Conservation (phyloP, 441 rosid genomes). For the Raphanus hybrid region DNA sequence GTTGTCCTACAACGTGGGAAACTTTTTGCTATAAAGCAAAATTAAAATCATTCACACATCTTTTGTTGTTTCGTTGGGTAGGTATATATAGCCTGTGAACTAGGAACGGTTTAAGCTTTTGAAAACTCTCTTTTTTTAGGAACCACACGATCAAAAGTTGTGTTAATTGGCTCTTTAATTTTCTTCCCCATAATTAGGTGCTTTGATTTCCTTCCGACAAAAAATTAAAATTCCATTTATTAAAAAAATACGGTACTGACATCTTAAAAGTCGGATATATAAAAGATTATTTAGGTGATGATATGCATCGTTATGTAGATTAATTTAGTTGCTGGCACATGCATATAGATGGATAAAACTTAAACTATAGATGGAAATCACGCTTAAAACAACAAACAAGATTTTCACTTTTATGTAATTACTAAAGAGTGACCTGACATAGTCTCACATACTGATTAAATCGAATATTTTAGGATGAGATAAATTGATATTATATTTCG, state of each 20-base stretch:
- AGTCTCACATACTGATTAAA: slow-evolving; percentile 19
- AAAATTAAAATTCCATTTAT: background rate
- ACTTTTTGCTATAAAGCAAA: slow-evolving; percentile 24
- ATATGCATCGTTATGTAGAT: too few relatives aligned
- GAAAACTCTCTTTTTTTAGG: slow-evolving; percentile 22
- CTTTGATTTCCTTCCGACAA: slow-evolving; percentile 21
- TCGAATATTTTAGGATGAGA: slow-evolving; percentile 26
- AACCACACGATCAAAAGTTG: slow-evolving; percentile 37
- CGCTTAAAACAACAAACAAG: background rate
- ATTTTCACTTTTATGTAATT: background rate
- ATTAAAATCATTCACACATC: slow-evolving; percentile 24
- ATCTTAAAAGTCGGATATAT: too few relatives aligned
- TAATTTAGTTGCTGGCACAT: too few relatives aligned
- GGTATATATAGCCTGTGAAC: slow-evolving; percentile 33
- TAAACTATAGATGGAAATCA: background rate
- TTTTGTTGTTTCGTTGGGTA: slow-evolving; percentile 41
- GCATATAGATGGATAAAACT: background rate
- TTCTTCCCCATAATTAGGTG: slow-evolving; percentile 37
- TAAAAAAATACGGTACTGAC: background rate
- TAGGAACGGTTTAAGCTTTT: slow-evolving; percentile 29
- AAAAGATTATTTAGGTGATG: too few relatives aligned
- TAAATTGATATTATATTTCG: slow-evolving; percentile 2
- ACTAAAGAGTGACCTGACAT: slow-evolving; percentile 1
- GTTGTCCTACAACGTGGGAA: slow-evolving; percentile 43
- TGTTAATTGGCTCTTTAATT: slow-evolving; percentile 36